phyloP scores from a whole-genome alignment of 495 filamentous ascomycete genomes.

The Penicillium ucsense region DNA sequence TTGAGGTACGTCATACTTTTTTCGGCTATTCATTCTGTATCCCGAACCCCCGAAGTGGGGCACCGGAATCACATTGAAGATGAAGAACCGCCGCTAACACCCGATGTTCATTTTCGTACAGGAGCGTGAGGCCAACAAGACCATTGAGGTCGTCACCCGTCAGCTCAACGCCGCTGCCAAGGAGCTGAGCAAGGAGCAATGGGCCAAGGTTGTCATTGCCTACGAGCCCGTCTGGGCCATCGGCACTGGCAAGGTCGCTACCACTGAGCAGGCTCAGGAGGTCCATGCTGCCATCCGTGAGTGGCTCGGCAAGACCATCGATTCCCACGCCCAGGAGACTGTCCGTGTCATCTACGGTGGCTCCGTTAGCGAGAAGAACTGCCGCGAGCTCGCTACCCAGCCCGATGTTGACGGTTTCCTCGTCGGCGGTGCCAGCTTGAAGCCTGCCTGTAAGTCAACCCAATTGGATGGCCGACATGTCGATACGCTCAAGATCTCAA shows the following conservation, averaged over 20 bases:
- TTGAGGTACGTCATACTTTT: constrained; percentile 48
- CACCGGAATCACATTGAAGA: constrained; percentile 12
- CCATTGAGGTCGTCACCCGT: constrained; percentile 78
- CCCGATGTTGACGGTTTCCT: constrained; percentile 96
- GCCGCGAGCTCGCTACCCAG: constrained; percentile 82
- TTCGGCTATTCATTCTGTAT: constrained; percentile 18
- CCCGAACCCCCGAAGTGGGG: constrained; percentile 18
- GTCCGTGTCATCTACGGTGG: constrained; percentile 94
- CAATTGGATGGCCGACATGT: background rate
- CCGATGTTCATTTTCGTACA: constrained; percentile 19
- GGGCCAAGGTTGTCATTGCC: constrained; percentile 89
- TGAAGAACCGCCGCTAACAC: constrained; percentile 18
- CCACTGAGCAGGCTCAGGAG: constrained; percentile 87
- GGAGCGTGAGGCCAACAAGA: constrained; percentile 80
- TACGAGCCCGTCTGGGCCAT: constrained; percentile 99
- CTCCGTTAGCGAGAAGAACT: constrained; percentile 97
- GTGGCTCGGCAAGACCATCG: constrained; percentile 72
- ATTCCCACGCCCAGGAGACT: constrained; percentile 57
- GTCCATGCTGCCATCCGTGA: constrained; percentile 85
- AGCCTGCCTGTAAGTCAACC: constrained; percentile 79
- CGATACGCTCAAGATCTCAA: constrained; percentile 1
- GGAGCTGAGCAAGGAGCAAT: constrained; percentile 57
- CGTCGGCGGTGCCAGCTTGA: constrained; percentile 94
- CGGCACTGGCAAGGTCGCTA: constrained; percentile 95
- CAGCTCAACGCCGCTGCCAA: constrained; percentile 64